Evolutionary conservation across 192 early-diverging fungal genomes (phyloP).

Genomic region (Rhizophagus sp.): DNA sequence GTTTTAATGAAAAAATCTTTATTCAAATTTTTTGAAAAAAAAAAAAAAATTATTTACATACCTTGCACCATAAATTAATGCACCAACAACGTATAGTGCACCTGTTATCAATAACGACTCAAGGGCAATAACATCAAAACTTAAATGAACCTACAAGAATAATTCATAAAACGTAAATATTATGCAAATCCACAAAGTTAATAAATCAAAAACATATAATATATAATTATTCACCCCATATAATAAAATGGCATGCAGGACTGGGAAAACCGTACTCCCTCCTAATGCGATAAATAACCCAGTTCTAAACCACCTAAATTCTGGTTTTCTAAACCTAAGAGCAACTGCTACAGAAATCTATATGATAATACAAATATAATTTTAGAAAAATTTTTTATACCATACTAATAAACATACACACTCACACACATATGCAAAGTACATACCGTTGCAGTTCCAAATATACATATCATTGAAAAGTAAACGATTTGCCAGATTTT

Average conservation of each 20-base stretch:
- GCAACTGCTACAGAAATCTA: slow-evolving; percentile 48
- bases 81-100: slow-evolving; percentile 74
- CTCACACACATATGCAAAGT: background rate
- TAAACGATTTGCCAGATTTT: slow-evolving; percentile 48
- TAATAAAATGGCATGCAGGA: slow-evolving; percentile 59
- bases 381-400: no score
- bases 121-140: slow-evolving; percentile 57
- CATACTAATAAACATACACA: no score
- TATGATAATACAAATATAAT: background rate
- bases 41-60: background rate
- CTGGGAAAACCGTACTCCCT: slow-evolving; percentile 67
- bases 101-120: slow-evolving; percentile 71
- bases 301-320: slow-evolving; percentile 78
- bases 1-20: background rate
- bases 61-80: slow-evolving; percentile 80
- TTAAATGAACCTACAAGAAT: slow-evolving; percentile 26
- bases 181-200: background rate
- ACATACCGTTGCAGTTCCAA: slow-evolving; percentile 61
- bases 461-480: slow-evolving; percentile 52
- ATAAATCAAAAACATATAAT: background rate
- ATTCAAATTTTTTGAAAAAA: background rate
- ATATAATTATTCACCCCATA: slow-evolving; percentile 61
- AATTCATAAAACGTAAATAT: background rate
- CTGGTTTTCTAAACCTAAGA: slow-evolving; percentile 70
- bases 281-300: slow-evolving; percentile 79